Percentiles rank a stretch among this genome's conserved stretches.
Evolutionary conservation across 2,329 filamentous ascomycete species (phyloP).

Genomic region (Epichloe aotearoae): DNA sequence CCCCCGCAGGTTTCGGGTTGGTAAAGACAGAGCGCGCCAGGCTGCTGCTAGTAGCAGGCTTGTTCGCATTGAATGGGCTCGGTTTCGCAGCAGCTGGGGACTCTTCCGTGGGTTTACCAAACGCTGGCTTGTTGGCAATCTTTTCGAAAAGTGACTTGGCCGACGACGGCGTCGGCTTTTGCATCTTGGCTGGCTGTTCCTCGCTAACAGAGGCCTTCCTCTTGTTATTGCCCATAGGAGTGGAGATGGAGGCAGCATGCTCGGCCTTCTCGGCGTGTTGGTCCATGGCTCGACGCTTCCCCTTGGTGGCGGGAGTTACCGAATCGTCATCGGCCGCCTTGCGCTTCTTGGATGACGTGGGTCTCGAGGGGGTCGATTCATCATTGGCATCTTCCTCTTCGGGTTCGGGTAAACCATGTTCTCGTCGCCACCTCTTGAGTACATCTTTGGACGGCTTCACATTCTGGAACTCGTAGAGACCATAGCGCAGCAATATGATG

Average conservation of each 20-base stretch:
- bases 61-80: slow-evolving; percentile 20
- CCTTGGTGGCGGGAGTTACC: slow-evolving; percentile 25
- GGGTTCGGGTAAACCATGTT: slow-evolving; percentile 39
- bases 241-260: slow-evolving; percentile 8
- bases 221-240: slow-evolving; percentile 32
- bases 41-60: slow-evolving; percentile 21
- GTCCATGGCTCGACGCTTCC: slow-evolving; percentile 36
- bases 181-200: slow-evolving; percentile 36
- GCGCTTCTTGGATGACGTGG: slow-evolving; percentile 33
- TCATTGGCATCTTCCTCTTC: slow-evolving; percentile 28
- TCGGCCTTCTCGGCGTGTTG: slow-evolving; percentile 27
- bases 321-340: slow-evolving; percentile 41
- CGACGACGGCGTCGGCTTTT: slow-evolving; percentile 37
- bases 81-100: slow-evolving; percentile 15
- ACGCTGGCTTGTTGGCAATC: slow-evolving; percentile 36
- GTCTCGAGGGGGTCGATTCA: slow-evolving; percentile 15
- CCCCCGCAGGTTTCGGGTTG: slow-evolving; percentile 21
- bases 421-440: slow-evolving; percentile 43
- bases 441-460: slow-evolving; percentile 45
- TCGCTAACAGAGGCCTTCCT: slow-evolving; percentile 34
- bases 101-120: slow-evolving; percentile 14
- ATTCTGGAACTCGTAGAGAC: slow-evolving; percentile 50
- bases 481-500: slow-evolving; percentile 47
- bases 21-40: slow-evolving; percentile 31
- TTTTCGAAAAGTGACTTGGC: slow-evolving; percentile 45